A percentile compares a stretch with the other conserved stretches of the same genome.
Conservation (phyloP, 257 asterid species). For the Nicotiana benthamiana region DNA sequence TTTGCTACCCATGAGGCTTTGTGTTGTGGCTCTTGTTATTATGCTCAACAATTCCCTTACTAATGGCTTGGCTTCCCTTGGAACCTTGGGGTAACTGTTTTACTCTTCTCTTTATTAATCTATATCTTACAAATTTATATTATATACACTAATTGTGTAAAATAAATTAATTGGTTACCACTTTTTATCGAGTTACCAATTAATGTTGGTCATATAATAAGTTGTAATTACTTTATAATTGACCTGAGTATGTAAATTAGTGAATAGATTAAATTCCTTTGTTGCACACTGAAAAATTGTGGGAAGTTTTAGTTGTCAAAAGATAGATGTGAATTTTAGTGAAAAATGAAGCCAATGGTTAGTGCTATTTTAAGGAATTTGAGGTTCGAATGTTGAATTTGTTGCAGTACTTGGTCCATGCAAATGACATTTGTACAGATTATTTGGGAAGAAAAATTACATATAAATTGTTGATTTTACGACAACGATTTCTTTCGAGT, state of each 20-base stretch:
- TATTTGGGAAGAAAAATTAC: constrained; percentile 19
- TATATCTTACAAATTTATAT: background rate
- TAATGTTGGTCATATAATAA: too few species aligned
- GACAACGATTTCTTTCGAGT: too few species aligned
- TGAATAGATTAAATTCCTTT: too few species aligned
- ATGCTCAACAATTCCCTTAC: constrained; percentile 78
- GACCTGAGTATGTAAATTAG: background rate
- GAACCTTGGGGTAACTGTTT: constrained; percentile 53
- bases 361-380: background rate
- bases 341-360: too few species aligned
- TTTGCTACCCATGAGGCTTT: constrained; percentile 56
- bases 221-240: background rate
- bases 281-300: too few species aligned
- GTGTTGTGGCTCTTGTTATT: constrained; percentile 62
- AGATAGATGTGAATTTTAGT: too few species aligned
- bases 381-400: background rate
- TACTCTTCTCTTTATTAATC: background rate
- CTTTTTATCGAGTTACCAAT: too few species aligned
- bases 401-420: constrained; percentile 60
- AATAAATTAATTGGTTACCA: too few species aligned
- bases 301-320: too few species aligned
- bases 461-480: too few species aligned
- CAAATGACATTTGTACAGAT: constrained; percentile 87
- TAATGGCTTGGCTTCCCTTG: constrained; percentile 63
- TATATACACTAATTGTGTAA: too few species aligned